Conservation (phyloP, 257 asterid species). For the Solanum pinnatisectum region DNA sequence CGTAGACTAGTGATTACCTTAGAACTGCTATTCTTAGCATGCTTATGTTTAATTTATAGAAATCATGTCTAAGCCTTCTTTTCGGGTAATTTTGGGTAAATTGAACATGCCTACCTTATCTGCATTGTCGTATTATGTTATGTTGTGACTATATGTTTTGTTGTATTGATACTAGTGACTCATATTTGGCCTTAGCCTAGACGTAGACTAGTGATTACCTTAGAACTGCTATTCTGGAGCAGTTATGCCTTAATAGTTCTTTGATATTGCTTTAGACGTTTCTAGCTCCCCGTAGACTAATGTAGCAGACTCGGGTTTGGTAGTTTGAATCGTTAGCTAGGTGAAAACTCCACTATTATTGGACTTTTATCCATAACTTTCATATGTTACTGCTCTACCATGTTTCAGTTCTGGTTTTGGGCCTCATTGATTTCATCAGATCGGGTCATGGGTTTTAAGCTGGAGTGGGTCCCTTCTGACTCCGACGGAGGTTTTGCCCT, state of each 20-base stretch:
- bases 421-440: too few relatives aligned
- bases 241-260: background rate
- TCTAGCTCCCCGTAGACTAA: background rate
- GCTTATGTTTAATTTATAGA: background rate
- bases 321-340: background rate
- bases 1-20: too few relatives aligned
- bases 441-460: too few relatives aligned
- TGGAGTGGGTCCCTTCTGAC: too few relatives aligned
- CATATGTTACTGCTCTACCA: too few relatives aligned
- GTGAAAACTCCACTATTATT: background rate
- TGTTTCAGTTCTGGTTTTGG: too few relatives aligned
- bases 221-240: background rate
- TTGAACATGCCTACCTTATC: background rate
- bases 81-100: background rate
- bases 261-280: background rate
- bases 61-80: background rate
- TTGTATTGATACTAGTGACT: background rate
- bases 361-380: background rate
- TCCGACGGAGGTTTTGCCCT: too few relatives aligned
- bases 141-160: background rate
- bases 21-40: background rate
- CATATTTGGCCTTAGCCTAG: background rate
- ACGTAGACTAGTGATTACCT: background rate
- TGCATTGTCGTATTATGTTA: background rate
- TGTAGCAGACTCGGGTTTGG: background rate